Conservation (phyloP, 768 basidiomycete species). For the Kwoniella dejecticola region DNA sequence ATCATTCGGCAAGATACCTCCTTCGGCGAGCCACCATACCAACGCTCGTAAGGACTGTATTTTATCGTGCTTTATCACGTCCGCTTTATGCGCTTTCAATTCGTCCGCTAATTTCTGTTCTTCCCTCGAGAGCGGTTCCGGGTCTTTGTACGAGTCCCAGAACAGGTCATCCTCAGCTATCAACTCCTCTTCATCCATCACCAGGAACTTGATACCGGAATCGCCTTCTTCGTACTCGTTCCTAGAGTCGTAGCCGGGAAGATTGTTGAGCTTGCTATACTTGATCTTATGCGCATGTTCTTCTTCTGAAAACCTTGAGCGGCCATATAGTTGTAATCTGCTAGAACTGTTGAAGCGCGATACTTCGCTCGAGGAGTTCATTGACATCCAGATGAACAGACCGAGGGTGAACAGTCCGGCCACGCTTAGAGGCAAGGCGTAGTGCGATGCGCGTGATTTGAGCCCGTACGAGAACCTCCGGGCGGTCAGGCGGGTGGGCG, state of each 20-base stretch:
- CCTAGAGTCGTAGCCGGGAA: constrained; percentile 7
- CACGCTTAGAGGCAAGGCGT: constrained; percentile 29
- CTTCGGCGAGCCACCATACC: constrained; percentile 51
- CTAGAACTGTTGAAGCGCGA: constrained; percentile 3
- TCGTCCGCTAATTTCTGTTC: constrained; percentile 32
- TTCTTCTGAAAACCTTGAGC: constrained; percentile 19
- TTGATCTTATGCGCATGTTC: constrained; percentile 10
- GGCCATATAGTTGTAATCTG: constrained; percentile 16
- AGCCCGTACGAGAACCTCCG: constrained; percentile 39
- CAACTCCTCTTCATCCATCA: constrained; percentile 43
- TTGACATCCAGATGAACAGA: constrained; percentile 27
- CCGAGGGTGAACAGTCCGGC: constrained; percentile 25
- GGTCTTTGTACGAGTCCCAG: constrained; percentile 38
- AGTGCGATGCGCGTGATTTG: constrained; percentile 26
- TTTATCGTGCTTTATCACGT: constrained; percentile 37
- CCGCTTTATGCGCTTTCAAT: constrained; percentile 23
- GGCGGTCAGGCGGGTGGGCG: constrained; percentile 14
- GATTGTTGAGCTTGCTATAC: background rate
- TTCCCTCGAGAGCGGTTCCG: constrained; percentile 27
- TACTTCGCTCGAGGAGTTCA: constrained; percentile 11
- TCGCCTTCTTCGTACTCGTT: constrained; percentile 22
- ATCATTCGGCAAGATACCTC: constrained; percentile 41
- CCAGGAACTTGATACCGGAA: constrained; percentile 12
- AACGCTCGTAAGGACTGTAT: constrained; percentile 40
- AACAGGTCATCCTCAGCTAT: constrained; percentile 50